A percentile compares a stretch with the other conserved stretches of the same genome.
Evolutionary conservation across 2,329 filamentous ascomycete genomes (phyloP).

Genomic region (Escovopsis sp.): DNA sequence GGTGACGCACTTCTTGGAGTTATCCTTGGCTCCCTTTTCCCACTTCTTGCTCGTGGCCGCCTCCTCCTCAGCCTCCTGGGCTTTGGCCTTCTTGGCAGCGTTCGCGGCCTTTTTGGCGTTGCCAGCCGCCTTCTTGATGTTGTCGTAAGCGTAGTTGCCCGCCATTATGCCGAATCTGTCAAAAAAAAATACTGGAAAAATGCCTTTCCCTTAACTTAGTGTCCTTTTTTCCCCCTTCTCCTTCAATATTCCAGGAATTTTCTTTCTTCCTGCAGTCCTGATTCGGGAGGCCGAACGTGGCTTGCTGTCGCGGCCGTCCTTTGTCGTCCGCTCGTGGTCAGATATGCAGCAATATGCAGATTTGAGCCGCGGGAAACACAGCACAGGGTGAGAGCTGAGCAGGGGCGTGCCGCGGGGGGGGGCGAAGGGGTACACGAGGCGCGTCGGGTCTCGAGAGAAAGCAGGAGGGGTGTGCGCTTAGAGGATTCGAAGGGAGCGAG

Average conservation of each 20-base stretch:
- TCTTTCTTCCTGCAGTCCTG: not conserved
- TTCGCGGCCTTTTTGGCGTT: slow-evolving; percentile 87
- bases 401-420: slow-evolving; percentile 1
- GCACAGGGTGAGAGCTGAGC: not conserved
- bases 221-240: not conserved
- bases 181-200: no score
- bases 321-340: not conserved
- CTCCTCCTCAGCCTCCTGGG: slow-evolving; percentile 49
- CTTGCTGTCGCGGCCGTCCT: not conserved
- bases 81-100: slow-evolving; percentile 66
- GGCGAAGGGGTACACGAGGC: not conserved
- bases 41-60: slow-evolving; percentile 62
- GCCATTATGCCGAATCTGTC: slow-evolving; percentile 36
- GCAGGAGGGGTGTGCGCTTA: no score
- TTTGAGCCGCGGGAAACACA: slow-evolving; percentile 1
- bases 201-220: no score
- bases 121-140: slow-evolving; percentile 77
- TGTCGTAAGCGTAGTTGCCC: slow-evolving; percentile 60
- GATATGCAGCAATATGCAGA: slow-evolving; percentile 1
- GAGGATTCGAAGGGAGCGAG: no score
- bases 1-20: slow-evolving; percentile 63
- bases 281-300: not conserved
- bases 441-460: not conserved
- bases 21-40: slow-evolving; percentile 74
- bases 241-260: not conserved